phyloP scores from a whole-genome alignment of 805 yeast genomes.

The Ogataea wickerhamii region DNA sequence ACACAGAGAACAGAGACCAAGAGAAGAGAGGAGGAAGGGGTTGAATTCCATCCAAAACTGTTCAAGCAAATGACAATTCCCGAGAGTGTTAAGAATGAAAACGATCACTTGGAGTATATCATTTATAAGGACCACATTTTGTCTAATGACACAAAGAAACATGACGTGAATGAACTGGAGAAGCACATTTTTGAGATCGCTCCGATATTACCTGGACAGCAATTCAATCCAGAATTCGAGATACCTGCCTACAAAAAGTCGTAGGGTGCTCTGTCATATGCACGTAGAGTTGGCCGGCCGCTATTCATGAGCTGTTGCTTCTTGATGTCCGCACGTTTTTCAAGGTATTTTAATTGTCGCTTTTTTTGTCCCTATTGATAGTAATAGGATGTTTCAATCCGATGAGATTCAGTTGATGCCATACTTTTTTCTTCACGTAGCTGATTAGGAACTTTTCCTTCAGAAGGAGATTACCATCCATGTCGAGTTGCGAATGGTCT shows the following conservation, averaged over 20 bases:
- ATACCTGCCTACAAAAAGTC: constrained; percentile 64
- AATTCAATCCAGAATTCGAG: constrained; percentile 58
- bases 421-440: constrained; percentile 12
- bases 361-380: background rate
- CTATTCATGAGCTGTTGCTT: background rate
- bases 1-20: constrained; percentile 75
- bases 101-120: constrained; percentile 56
- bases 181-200: constrained; percentile 59
- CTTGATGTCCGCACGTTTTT: background rate
- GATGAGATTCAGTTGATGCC: background rate
- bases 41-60: constrained; percentile 74
- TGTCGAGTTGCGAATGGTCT: background rate
- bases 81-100: constrained; percentile 27
- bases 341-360: background rate
- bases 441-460: constrained; percentile 12
- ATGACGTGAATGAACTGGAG: constrained; percentile 46
- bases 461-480: constrained; percentile 12
- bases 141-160: constrained; percentile 45
- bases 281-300: no score
- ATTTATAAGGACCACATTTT: constrained; percentile 49
- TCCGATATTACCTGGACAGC: constrained; percentile 83
- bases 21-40: constrained; percentile 72
- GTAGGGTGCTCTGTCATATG: constrained; percentile 1
- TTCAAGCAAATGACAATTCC: constrained; percentile 49
- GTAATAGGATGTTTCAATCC: background rate